Evolutionary conservation across 768 basidiomycete genomes (phyloP), one percentile per base, ranked within the genome.

Genomic region (Chalciporus piperatus): DNA sequence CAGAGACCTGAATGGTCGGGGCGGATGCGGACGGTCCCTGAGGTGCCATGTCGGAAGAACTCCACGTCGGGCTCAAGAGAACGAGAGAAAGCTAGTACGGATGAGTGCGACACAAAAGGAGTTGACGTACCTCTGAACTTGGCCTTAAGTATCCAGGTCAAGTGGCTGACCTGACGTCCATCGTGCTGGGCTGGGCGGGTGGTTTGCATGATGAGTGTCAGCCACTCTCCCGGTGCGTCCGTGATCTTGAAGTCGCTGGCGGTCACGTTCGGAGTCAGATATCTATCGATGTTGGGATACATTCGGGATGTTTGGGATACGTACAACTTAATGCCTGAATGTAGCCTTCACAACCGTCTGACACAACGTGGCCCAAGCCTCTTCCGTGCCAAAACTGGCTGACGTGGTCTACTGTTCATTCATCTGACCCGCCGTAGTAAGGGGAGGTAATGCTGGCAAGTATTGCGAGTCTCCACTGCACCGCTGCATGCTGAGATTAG

Each of bases 131-230:
- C 43, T 35, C 7, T 25, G 14, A 19, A 33, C 3, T 7, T 3
- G 27, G n/a, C 12, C 47, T 55, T 55, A 64, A 51, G 45, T 48
- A 57, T 8, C 25, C 2, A 30, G 3, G 35, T 16, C 8, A 40
- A 50, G 63, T 61, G 63, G 63, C 63, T 64, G 63, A 64, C 63
- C 28, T 9, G 3, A 30, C 3, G 25, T 12, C 22, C 20, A 16
- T 12, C 16, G 12, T 39, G 12, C 41, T 37, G 27, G 45, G 6
- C 20, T 50, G 6, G 42, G 9, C 20, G 48, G 6, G 42, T 62
- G 53, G 45, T 25, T 20, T 19, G 20, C 43, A 23, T 6, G 40
- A 37, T 32, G 16, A 27, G 3, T 17, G 4, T 11, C 6, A 25
- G 28, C 42, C 11, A 6, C 35, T 37, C 35, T n/a, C 8, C 16